phyloP scores from a whole-genome alignment of 768 basidiomycete species.

The Mycena polygramma region DNA sequence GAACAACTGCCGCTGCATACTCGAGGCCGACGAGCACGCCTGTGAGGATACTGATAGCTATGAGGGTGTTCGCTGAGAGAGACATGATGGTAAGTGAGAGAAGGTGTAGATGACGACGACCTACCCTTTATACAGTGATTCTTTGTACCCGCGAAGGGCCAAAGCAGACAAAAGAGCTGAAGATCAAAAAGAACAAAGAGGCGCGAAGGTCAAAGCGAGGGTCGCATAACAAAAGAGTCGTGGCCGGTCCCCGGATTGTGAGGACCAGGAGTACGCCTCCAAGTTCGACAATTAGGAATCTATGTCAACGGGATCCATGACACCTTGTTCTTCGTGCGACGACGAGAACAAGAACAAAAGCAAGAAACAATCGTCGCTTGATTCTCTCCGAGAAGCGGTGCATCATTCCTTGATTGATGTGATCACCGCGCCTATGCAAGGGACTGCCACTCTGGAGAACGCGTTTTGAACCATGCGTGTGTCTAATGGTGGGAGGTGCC shows the following conservation, averaged over 20 bases:
- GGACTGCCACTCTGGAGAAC: no score
- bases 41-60: constrained; percentile 3
- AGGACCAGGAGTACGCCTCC: neutral
- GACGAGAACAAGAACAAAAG: no score
- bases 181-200: neutral
- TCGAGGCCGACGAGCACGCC: constrained; percentile 9
- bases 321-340: no score
- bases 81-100: constrained; percentile 22
- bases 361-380: no score
- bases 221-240: neutral
- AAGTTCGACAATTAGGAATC: neutral
- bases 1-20: constrained; percentile 1
- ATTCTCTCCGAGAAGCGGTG: no score
- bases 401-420: no score
- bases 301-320: no score
- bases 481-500: no score
- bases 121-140: neutral
- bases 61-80: constrained; percentile 4
- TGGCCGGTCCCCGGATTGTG: no score
- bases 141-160: neutral
- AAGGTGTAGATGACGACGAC: neutral
- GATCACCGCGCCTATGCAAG: no score
- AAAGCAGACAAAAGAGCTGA: constrained; percentile 4
- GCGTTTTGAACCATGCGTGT: no score
- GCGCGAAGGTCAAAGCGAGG: neutral